Base-by-base conservation (phyloP, 2,329 filamentous ascomycete genomes). In the Aspergillus vadensis region DNA sequence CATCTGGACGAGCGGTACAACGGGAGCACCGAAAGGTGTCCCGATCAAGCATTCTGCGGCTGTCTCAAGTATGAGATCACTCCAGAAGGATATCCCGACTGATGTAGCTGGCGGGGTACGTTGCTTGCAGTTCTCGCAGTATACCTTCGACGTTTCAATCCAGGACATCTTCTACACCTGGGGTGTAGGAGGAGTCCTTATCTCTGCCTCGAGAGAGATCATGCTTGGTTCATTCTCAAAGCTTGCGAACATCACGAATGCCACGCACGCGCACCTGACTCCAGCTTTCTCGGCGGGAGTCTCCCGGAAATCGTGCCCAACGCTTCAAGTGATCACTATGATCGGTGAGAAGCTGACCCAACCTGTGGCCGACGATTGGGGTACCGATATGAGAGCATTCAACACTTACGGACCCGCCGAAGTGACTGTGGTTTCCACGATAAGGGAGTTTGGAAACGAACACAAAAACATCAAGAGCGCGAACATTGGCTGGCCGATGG, bases 341-440 rank as follows among this genome's bases (percentile, higher is more conserved):
- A 74, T 74, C 19, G 74, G 74, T 19, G 74, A 76, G 56, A 74
- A 71, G 55, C 49, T 76, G 39, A 68, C 72, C 4, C 70, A 70
- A 41, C 32, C 56, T 55, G 72, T 76, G 17, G 72, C 72, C 8
- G 72, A 76, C 56, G 72, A 74, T 39, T 80, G 78, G 78, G 72
- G 72, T 14, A 67, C 67, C 6, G 55, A 74, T 53, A 73, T 76
- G 59, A 61, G 69, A n/a, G 68, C 73, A 1, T 74, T 70, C 61
- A 78, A 79, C 57, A 71, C 72, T 1, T 80, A 79, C 50, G 77
- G 77, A 1, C 77, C 77, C 4, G 71, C 74, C 2, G 77, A 80
- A 60, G 70, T 67, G 4, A 74, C 72, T 1, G 68, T 76, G 19
- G 69, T 74, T 15, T 72, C 72, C 2, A 76, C 74, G 1, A 62